These are phyloP conservation scores for Kluyveromyces wickerhamii DNA, from an alignment of 805 yeast genomes.

Conservation along the genomic window DNA sequence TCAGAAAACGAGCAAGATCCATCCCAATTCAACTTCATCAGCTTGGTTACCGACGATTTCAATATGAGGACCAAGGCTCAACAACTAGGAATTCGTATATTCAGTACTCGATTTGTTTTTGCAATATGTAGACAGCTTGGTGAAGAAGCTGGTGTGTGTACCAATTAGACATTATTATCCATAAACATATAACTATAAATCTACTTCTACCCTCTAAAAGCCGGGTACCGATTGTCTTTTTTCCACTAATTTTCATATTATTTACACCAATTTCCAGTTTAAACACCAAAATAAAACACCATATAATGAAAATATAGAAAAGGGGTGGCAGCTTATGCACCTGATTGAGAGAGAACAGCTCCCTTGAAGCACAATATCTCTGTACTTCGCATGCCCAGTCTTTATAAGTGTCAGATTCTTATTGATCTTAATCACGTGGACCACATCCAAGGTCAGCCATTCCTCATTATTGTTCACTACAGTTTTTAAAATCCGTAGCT, in stretches of 20 bases:
- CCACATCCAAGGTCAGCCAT: constrained; percentile 1
- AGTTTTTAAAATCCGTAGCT: not conserved
- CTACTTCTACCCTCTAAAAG: too few species aligned
- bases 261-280: constrained; percentile 12
- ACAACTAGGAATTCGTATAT: constrained; percentile 24
- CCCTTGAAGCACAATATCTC: constrained; percentile 1
- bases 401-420: not conserved
- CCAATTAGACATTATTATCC: constrained; percentile 12
- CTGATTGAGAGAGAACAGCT: not conserved
- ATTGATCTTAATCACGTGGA: not conserved
- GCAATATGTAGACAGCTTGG: constrained; percentile 25
- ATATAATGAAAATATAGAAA: constrained; percentile 6
- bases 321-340: not conserved
- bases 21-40: constrained; percentile 44
- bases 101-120: constrained; percentile 29
- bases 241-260: not conserved
- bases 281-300: constrained; percentile 16
- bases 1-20: constrained; percentile 25
- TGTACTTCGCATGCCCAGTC: not conserved
- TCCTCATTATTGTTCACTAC: not conserved
- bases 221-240: too few species aligned
- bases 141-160: constrained; percentile 15
- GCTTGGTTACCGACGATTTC: constrained; percentile 65
- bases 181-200: too few species aligned
- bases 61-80: constrained; percentile 59